Evolutionary conservation across 2,329 filamentous ascomycete species (phyloP), one percentile per base, ranked within the genome.

Genomic region (Diaporthe sp.): DNA sequence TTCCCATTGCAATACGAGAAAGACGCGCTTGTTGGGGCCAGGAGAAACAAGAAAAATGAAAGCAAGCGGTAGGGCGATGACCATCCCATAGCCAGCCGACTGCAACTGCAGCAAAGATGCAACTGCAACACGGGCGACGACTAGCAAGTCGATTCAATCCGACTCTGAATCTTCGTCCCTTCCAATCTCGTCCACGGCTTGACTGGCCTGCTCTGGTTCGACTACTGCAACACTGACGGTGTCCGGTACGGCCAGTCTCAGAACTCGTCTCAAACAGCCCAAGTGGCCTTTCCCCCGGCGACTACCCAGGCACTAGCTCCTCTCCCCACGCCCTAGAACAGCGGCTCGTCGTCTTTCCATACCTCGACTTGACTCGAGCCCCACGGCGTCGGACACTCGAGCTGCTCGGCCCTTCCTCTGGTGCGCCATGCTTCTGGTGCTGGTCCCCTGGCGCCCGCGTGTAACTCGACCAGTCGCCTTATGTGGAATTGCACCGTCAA

Each of bases 221-320:
- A n/a, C n/a, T n/a, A 61, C 58, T 61, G 58, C 58, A 42, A 63
- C 25, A 63, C 17, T 63, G 58, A 63, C 59, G 39, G 59, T 35
- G 63, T 53, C 63, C 32, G 63, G 63, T 68, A 53, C 22, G 63
- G n/a, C n/a, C 63, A 68, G 63, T 68, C 63, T 68, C 63, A 68
- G 63, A 53, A 68, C 63, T 53, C 39, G 63, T 68, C 63, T 68
- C 63, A 68, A 68, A 68, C 63, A 68, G 19, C 63, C 63, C 63
- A 66, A 27, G 63, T 66, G 63, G 44, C 63, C 27, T 51, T 37
- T 35, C 25, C 39, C 63, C 63, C 44, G 27, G 47, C n/a, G 63
- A 53, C 63, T 27, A 68, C 22, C 32, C 63, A 35, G n/a, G 44
- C 30, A 32, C 59, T 47, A 65, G 39, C 42, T 51, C 44, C 30